Conservation (phyloP, 345 rosid species). For the Citrus medica region DNA sequence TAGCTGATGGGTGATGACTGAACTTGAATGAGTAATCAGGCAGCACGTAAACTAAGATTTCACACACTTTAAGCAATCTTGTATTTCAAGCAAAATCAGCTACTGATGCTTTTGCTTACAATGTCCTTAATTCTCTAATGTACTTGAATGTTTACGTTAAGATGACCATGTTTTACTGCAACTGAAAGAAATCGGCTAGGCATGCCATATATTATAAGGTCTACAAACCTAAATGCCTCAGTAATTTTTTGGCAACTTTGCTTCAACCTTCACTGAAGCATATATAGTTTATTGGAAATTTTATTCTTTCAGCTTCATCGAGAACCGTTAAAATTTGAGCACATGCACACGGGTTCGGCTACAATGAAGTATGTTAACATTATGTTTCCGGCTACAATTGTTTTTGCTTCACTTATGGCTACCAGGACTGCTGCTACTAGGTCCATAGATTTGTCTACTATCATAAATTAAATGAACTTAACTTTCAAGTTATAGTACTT, state of each 20-base stretch:
- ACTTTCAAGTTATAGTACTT: too few relatives aligned
- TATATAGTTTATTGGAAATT: neutral
- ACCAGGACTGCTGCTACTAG: neutral
- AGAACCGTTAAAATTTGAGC: slow-evolving; percentile 8
- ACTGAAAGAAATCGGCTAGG: slow-evolving; percentile 39
- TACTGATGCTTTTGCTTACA: neutral
- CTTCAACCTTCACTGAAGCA: slow-evolving; percentile 23
- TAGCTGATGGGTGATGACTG: neutral
- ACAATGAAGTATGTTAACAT: neutral
- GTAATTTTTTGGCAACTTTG: slow-evolving; percentile 13
- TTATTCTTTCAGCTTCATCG: slow-evolving; percentile 22
- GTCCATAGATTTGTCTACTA: slow-evolving; percentile 19
- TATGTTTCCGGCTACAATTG: neutral
- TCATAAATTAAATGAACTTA: too few relatives aligned
- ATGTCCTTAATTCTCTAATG: too few relatives aligned
- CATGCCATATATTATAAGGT: slow-evolving; percentile 7
- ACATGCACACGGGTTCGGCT: slow-evolving; percentile 19
- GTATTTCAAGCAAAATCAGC: neutral
- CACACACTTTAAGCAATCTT: neutral
- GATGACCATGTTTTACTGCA: slow-evolving; percentile 23
- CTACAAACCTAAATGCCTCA: slow-evolving; percentile 8
- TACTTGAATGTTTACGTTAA: too few relatives aligned
- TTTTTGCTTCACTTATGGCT: slow-evolving; percentile 22
- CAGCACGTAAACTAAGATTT: neutral
- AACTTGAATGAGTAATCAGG: neutral